These are phyloP conservation scores for Aspergillus unguis DNA, from an alignment of 2,329 filamentous ascomycete species.

Conservation along the genomic window DNA sequence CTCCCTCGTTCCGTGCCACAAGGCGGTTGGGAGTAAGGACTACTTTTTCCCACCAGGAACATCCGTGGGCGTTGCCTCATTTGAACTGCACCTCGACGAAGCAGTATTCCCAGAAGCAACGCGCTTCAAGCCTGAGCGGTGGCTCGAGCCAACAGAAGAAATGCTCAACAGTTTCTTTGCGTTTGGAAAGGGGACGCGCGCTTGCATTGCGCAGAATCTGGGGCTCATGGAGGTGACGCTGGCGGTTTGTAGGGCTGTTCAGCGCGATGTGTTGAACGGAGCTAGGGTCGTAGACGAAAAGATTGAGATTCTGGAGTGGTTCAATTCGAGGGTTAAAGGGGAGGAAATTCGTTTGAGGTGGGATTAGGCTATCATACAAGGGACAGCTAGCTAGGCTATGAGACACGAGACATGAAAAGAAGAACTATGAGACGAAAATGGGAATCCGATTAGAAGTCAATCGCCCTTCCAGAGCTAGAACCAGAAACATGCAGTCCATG, in stretches of 20 bases:
- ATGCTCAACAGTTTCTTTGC: slow-evolving; percentile 47
- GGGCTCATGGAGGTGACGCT: slow-evolving; percentile 45
- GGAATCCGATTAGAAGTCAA: background rate
- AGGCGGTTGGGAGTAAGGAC: slow-evolving; percentile 35
- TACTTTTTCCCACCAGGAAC: slow-evolving; percentile 44
- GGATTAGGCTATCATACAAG: background rate
- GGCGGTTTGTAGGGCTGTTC: slow-evolving; percentile 43
- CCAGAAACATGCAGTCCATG: slow-evolving; percentile 46
- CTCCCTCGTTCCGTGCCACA: slow-evolving; percentile 49
- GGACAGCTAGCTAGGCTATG: background rate
- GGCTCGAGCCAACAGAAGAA: slow-evolving; percentile 39
- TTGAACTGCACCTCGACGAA: slow-evolving; percentile 48
- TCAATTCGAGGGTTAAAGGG: slow-evolving; percentile 52
- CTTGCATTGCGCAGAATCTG: slow-evolving; percentile 52
- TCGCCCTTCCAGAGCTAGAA: slow-evolving; percentile 13
- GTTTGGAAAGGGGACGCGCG: slow-evolving; percentile 49
- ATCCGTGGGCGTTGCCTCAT: slow-evolving; percentile 46
- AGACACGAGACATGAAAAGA: background rate
- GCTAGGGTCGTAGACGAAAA: slow-evolving; percentile 40
- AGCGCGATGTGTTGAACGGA: slow-evolving; percentile 45
- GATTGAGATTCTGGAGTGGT: slow-evolving; percentile 56
- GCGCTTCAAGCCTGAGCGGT: slow-evolving; percentile 49
- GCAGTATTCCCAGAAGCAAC: slow-evolving; percentile 43
- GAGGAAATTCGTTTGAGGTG: slow-evolving; percentile 41
- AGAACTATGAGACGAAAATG: too few relatives aligned